phyloP scores from a whole-genome alignment of 306 rosid genomes.

The Trifolium pratense region DNA sequence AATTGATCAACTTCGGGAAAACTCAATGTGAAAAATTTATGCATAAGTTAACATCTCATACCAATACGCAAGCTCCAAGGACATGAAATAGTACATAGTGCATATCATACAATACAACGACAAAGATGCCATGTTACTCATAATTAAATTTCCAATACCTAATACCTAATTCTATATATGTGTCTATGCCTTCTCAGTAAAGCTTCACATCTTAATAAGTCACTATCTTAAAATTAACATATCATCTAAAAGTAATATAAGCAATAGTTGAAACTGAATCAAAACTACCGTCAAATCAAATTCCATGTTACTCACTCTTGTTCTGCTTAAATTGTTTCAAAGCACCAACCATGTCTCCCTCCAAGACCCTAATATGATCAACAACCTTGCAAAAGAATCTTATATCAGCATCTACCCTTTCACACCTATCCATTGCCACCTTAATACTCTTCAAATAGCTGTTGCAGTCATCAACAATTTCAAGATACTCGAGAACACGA shows the following conservation, averaged over 20 bases:
- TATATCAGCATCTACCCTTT: conserved; percentile 27
- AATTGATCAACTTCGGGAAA: conserved; percentile 23
- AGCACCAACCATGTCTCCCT: conserved; percentile 50
- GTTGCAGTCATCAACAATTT: conserved; percentile 45
- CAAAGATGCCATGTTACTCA: conserved; percentile 9
- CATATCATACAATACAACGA: not conserved
- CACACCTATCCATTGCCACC: conserved; percentile 48
- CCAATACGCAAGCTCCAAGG: conserved; percentile 13
- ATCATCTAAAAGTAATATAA: not conserved
- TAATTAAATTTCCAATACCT: not conserved
- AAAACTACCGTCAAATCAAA: not conserved
- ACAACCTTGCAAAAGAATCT: conserved; percentile 40
- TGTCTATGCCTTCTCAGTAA: not conserved
- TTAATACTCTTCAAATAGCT: conserved; percentile 45
- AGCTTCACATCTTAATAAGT: conserved; percentile 29
- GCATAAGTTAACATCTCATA: conserved; percentile 10
- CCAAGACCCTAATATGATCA: conserved; percentile 43
- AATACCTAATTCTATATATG: conserved; percentile 24
- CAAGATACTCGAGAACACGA: conserved; percentile 47
- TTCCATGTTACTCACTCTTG: conserved; percentile 34
- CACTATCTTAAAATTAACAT: conserved; percentile 19
- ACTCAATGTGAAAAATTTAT: not conserved
- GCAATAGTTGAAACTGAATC: not conserved
- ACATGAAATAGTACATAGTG: not conserved
- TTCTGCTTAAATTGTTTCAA: conserved; percentile 51